Evolutionary conservation across 805 yeast genomes (phyloP).

Genomic region (Metschnikowia peoriensis): DNA sequence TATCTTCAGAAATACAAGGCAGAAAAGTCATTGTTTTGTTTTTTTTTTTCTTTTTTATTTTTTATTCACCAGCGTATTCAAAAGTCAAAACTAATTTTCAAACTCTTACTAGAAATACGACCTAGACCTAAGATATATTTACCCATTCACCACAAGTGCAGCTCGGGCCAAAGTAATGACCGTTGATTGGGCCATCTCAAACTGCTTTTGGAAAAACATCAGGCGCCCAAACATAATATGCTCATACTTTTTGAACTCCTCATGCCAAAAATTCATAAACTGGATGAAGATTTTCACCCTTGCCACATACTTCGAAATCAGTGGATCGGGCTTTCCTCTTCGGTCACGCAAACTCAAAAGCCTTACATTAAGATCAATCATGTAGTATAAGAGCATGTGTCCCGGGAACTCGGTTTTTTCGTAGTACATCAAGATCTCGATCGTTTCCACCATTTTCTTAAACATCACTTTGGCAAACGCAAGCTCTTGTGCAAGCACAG

Average conservation of each 20-base stretch:
- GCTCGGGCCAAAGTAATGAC: conserved; percentile 1
- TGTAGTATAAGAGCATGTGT: neutral
- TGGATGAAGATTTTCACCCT: neutral
- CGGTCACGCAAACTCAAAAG: conserved; percentile 4
- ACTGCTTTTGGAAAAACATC: conserved; percentile 1
- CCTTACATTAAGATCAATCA: conserved; percentile 7
- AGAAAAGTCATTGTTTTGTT: too few relatives aligned
- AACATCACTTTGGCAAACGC: neutral
- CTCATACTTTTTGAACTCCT: neutral
- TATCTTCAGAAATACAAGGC: too few relatives aligned
- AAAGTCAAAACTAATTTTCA: too few relatives aligned
- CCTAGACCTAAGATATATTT: too few relatives aligned
- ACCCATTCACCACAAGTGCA: neutral
- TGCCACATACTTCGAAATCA: neutral
- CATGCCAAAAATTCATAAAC: neutral
- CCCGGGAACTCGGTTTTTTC: neutral
- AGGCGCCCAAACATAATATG: neutral
- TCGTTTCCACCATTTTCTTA: neutral
- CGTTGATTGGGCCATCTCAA: neutral
- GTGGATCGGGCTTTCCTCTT: conserved; percentile 1
- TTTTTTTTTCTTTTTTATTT: too few relatives aligned
- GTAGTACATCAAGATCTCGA: conserved; percentile 8
- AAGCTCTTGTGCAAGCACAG: neutral
- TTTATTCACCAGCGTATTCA: too few relatives aligned
- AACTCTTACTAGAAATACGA: neutral